Conservation (phyloP, 345 rosid species). For the Erodium maritimum region DNA sequence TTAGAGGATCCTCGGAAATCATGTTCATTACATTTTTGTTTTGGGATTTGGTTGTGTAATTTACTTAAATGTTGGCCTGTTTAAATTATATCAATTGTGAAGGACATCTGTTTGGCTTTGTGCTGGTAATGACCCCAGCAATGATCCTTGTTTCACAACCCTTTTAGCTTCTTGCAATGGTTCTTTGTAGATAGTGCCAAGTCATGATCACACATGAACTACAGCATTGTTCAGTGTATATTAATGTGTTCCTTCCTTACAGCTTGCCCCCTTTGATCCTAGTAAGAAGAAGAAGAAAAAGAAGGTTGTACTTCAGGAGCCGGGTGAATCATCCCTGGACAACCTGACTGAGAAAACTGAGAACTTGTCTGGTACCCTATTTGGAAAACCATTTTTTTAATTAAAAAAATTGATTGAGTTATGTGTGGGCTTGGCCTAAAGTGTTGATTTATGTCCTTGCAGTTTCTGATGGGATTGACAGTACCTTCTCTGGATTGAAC, state of each 20-base stretch:
- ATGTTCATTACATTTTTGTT: too few species aligned
- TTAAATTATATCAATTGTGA: too few species aligned
- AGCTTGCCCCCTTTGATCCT: conserved; percentile 87
- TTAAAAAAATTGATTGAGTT: not conserved
- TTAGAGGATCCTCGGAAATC: not conserved
- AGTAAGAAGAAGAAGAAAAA: conserved; percentile 96
- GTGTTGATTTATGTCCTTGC: conserved; percentile 5
- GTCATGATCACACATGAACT: not conserved
- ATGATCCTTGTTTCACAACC: too few species aligned
- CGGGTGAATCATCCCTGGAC: conserved; percentile 51
- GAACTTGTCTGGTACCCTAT: conserved; percentile 37
- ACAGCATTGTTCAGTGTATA: not conserved
- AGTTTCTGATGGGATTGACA: conserved; percentile 77
- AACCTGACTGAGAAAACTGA: conserved; percentile 62
- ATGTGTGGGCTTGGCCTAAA: not conserved
- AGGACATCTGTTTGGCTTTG: too few species aligned
- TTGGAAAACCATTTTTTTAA: not conserved
- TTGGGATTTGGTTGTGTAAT: too few species aligned
- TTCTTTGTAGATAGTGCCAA: not conserved
- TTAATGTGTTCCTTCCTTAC: conserved; percentile 4
- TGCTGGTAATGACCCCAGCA: too few species aligned
- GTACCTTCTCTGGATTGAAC: conserved; percentile 65
- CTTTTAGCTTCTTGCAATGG: not conserved
- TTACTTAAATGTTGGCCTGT: too few species aligned
- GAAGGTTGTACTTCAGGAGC: conserved; percentile 58